These are phyloP conservation scores for Oryza longistaminata DNA, from an alignment of 176 grass and related monocot species.

Conservation along the genomic window DNA sequence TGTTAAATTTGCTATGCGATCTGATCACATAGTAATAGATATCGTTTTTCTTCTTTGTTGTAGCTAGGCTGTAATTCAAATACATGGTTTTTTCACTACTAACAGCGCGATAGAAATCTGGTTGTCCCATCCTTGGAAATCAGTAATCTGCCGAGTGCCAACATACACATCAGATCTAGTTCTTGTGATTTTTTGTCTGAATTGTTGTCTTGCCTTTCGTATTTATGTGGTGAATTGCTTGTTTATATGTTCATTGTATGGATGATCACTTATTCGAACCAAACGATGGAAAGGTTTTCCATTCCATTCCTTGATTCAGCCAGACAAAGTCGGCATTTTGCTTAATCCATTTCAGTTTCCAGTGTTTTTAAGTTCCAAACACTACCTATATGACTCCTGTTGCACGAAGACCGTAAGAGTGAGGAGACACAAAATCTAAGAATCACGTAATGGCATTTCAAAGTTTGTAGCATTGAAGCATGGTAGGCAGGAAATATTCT, in stretches of 20 bases:
- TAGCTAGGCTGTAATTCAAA: not conserved
- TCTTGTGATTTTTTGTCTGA: not conserved
- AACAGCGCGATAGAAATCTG: not conserved
- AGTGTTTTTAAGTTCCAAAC: not conserved
- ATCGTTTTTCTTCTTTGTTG: not conserved
- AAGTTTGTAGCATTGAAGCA: not conserved
- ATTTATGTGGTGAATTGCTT: not conserved
- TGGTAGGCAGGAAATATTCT: too few relatives aligned
- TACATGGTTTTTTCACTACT: not conserved
- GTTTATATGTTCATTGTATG: not conserved
- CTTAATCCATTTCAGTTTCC: not conserved
- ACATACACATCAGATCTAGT: not conserved
- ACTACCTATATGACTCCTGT: not conserved
- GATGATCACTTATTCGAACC: not conserved
- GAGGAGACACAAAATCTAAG: not conserved
- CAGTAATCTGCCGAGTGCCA: not conserved
- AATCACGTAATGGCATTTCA: not conserved
- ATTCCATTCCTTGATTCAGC: too few relatives aligned
- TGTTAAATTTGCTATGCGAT: not conserved
- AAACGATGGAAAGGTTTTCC: not conserved
- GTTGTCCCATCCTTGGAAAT: not conserved
- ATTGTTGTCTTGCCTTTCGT: not conserved
- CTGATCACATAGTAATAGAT: not conserved
- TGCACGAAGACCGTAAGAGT: not conserved
- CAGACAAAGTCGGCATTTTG: not conserved